Evolutionary conservation across 768 basidiomycete genomes (phyloP), one percentile per base, ranked within the genome.

Genomic region (Kwoniella sp.): DNA sequence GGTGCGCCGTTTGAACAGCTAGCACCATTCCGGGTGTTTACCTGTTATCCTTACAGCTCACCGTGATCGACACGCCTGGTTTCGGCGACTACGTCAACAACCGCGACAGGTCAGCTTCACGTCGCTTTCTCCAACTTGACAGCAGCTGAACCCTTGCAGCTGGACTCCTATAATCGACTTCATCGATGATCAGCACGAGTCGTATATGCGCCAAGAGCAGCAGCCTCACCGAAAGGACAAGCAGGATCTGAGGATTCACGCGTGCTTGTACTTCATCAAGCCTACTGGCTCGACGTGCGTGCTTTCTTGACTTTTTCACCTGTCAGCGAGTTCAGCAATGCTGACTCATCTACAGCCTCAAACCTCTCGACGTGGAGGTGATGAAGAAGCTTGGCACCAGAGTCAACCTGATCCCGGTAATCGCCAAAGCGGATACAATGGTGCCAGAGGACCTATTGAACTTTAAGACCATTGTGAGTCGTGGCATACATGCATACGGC

Each of bases 41-140:
- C 6, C 5, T 17, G 27, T 17, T 33, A 17, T 40, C 6, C 6
- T 9, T 9, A 14, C 43, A 96, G 80, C 84, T 99, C 60, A 92
- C 88, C 15, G 95, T 98, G 73, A 93, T 99, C 61, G 95, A 99
- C 76, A 96, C 93, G 10, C 95, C 95, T 48, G 95, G 95, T 25
- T 99, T 98, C 59, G 95, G 95, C 31, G 95, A 99, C 86, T 98
- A 96, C 70, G 93, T 99, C 78, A 99, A 99, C 88, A 99, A 99
- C 82, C 84, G 89, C 50, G 95, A 98, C 76, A 92, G 89, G 73
- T 71, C 23, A 56, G 71, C 29, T 49, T n/a, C 10, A 25, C 17
- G 43, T 31, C 34, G 27, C 17, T 51, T 1, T 29, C 27, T 5
- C 27, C 23, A 1, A 34, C 20, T 8, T 32, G 15, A 32, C 31